Conservation (phyloP, 768 basidiomycete genomes). For the Butyriboletus loyo region DNA sequence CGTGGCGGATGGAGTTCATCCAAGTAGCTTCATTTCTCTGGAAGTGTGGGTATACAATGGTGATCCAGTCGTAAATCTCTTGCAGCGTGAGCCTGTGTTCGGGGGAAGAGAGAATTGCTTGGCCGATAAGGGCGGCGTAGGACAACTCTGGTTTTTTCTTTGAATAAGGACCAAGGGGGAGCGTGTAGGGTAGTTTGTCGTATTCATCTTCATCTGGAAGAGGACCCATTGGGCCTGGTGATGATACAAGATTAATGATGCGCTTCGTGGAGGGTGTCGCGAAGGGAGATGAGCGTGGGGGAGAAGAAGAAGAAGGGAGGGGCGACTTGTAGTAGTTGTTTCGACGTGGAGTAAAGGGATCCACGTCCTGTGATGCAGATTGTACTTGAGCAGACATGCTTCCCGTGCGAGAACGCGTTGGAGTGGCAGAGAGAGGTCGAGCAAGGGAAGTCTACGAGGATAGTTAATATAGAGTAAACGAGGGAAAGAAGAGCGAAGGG, state of each 20-base stretch:
- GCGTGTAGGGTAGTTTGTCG: slow-evolving; percentile 63
- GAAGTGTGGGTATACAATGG: slow-evolving; percentile 89
- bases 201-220: slow-evolving; percentile 63
- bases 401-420: slow-evolving; percentile 33
- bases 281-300: slow-evolving; percentile 55
- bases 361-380: slow-evolving; percentile 33
- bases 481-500: neutral
- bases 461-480: slow-evolving; percentile 1
- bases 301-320: slow-evolving; percentile 64
- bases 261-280: slow-evolving; percentile 58
- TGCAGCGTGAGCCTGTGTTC: slow-evolving; percentile 85
- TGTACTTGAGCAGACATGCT: slow-evolving; percentile 30
- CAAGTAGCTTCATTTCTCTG: slow-evolving; percentile 91
- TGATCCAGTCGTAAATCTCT: slow-evolving; percentile 96
- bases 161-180: slow-evolving; percentile 85
- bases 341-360: slow-evolving; percentile 51
- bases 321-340: slow-evolving; percentile 44
- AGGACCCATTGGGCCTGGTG: slow-evolving; percentile 73
- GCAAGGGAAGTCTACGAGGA: slow-evolving; percentile 22
- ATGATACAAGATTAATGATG: slow-evolving; percentile 75
- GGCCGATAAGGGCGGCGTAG: slow-evolving; percentile 94
- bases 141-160: slow-evolving; percentile 78
- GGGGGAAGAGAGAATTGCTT: slow-evolving; percentile 84
- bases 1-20: slow-evolving; percentile 99
- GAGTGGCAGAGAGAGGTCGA: slow-evolving; percentile 47